Evolutionary conservation across 257 asterid species (phyloP).

Genomic region (Ilex asprella): DNA sequence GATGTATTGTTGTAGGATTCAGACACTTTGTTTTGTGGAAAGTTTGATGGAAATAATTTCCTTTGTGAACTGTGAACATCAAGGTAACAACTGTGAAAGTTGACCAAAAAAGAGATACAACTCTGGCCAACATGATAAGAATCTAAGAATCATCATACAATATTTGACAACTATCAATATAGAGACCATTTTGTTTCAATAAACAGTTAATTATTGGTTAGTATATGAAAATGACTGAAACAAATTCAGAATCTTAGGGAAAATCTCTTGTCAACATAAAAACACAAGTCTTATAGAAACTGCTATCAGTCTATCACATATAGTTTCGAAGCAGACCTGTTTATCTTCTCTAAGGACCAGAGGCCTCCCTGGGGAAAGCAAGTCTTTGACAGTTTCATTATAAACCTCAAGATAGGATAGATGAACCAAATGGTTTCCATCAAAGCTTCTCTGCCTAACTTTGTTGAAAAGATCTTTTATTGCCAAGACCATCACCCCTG

Average conservation of each 20-base stretch:
- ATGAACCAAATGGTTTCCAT: constrained; percentile 47
- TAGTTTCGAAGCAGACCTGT: constrained; percentile 21
- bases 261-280: too few species aligned
- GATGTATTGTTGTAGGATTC: not conserved
- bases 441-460: constrained; percentile 43
- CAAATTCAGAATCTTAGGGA: too few species aligned
- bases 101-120: not conserved
- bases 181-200: too few species aligned
- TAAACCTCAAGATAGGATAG: constrained; percentile 64
- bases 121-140: not conserved
- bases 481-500: constrained; percentile 66
- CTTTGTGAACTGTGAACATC: not conserved
- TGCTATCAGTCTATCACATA: not conserved
- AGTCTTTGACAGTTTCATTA: constrained; percentile 58
- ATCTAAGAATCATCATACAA: too few species aligned
- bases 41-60: not conserved
- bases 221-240: too few species aligned
- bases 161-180: too few species aligned
- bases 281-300: not conserved
- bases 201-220: too few species aligned
- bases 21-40: not conserved
- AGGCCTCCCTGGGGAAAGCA: constrained; percentile 60
- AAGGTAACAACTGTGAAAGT: not conserved
- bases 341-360: constrained; percentile 63
- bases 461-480: constrained; percentile 55